Percentiles rank a stretch among this genome's conserved stretches.
Conservation (phyloP, 2,329 filamentous ascomycete species). For the Aspergillus sp. region DNA sequence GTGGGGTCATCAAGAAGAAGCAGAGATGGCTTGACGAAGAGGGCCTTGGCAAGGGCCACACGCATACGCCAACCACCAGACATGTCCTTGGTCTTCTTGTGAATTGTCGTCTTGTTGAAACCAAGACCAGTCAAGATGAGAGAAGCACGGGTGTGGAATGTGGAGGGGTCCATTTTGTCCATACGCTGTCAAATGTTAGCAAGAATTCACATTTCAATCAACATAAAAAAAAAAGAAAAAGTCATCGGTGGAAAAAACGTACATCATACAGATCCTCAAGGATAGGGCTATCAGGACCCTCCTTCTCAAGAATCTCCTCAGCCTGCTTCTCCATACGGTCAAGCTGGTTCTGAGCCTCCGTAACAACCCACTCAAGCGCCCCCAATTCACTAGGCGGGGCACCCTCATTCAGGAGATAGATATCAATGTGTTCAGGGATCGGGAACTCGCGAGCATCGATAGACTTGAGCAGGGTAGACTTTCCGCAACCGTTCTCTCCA, state of each 20-base stretch:
- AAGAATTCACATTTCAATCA: neutral
- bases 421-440: slow-evolving; percentile 93
- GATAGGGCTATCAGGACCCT: slow-evolving; percentile 86
- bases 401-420: slow-evolving; percentile 97
- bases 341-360: slow-evolving; percentile 89
- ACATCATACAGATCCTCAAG: slow-evolving; percentile 96
- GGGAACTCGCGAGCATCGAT: slow-evolving; percentile 93
- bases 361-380: slow-evolving; percentile 96
- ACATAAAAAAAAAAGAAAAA: neutral
- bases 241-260: slow-evolving; percentile 37
- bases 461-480: slow-evolving; percentile 95
- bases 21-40: slow-evolving; percentile 96
- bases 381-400: slow-evolving; percentile 85
- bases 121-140: slow-evolving; percentile 97
- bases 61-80: slow-evolving; percentile 99
- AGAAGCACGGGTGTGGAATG: slow-evolving; percentile 91
- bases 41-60: slow-evolving; percentile 93
- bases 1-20: slow-evolving; percentile 97
- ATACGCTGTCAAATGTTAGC: slow-evolving; percentile 67
- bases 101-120: slow-evolving; percentile 96
- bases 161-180: slow-evolving; percentile 98
- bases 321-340: slow-evolving; percentile 83
- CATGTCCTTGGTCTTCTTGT: slow-evolving; percentile 99
- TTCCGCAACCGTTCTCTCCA: slow-evolving; percentile 98
- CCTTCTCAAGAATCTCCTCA: slow-evolving; percentile 85